A percentile compares a stretch with the other conserved stretches of the same genome.
These are phyloP conservation scores for Rhipidocladum racemiflorum DNA, from an alignment of 176 grass and related monocot genomes.

Conservation along the genomic window DNA sequence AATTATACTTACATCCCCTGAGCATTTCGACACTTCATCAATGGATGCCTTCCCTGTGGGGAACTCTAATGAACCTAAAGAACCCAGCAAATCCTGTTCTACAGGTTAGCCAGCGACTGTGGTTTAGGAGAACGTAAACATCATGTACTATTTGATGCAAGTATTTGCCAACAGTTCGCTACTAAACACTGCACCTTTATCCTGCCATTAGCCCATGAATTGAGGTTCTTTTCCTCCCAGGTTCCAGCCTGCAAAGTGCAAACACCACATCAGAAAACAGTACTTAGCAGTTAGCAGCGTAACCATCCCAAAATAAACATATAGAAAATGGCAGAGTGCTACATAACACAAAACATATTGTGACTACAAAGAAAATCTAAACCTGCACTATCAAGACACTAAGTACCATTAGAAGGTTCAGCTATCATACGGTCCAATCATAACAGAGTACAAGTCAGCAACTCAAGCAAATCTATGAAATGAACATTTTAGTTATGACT, in stretches of 20 bases:
- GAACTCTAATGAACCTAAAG: slow-evolving; percentile 70
- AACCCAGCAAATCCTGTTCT: slow-evolving; percentile 68
- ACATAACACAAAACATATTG: too few relatives aligned
- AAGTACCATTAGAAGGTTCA: too few relatives aligned
- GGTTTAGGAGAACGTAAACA: neutral
- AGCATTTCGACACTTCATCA: slow-evolving; percentile 86
- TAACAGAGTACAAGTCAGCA: too few relatives aligned
- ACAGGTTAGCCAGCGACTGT: neutral
- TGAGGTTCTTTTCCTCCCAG: slow-evolving; percentile 97
- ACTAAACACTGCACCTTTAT: slow-evolving; percentile 97
- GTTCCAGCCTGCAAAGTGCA: slow-evolving; percentile 80
- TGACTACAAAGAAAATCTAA: too few relatives aligned
- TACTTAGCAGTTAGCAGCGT: neutral
- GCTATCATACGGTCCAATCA: too few relatives aligned
- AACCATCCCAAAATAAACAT: neutral
- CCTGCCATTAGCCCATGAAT: slow-evolving; percentile 82
- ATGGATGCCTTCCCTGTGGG: slow-evolving; percentile 70
- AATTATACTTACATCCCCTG: slow-evolving; percentile 73
- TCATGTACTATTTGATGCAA: neutral
- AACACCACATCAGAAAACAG: neutral
- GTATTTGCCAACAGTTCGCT: too few relatives aligned
- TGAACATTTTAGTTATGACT: neutral
- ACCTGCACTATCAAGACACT: too few relatives aligned
- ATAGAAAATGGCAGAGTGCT: too few relatives aligned
- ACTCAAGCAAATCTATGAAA: neutral